These are phyloP conservation scores for Auriculariales sp. DNA, from an alignment of 768 basidiomycete genomes.

Conservation along the genomic window DNA sequence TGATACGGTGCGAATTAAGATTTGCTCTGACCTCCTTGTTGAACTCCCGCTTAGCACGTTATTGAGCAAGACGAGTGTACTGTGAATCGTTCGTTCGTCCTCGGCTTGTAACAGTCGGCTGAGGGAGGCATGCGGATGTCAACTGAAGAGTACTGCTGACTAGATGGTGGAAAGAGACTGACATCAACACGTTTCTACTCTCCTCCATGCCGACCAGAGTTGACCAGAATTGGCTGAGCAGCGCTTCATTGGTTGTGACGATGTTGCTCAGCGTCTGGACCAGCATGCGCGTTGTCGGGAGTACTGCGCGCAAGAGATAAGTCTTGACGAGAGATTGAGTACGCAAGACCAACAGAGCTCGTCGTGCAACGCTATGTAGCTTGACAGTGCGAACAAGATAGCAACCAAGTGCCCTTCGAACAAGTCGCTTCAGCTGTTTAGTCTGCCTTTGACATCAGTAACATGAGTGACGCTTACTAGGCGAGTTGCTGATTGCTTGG, in stretches of 20 bases:
- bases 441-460: background rate
- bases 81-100: constrained; percentile 45
- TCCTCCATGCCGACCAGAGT: constrained; percentile 53
- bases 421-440: constrained; percentile 28
- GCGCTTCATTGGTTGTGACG: constrained; percentile 53
- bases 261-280: constrained; percentile 75
- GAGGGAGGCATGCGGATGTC: background rate
- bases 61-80: constrained; percentile 52
- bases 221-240: constrained; percentile 46
- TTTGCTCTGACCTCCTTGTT: constrained; percentile 32
- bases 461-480: constrained; percentile 38
- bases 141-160: background rate
- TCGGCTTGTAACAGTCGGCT: constrained; percentile 43
- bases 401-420: constrained; percentile 58
- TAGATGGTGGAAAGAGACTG: constrained; percentile 11
- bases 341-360: constrained; percentile 26
- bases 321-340: background rate
- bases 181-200: constrained; percentile 66
- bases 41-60: constrained; percentile 53
- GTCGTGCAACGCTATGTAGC: constrained; percentile 58
- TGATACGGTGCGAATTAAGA: constrained; percentile 10
- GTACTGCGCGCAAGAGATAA: constrained; percentile 28
- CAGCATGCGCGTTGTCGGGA: constrained; percentile 46
- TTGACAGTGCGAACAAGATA: constrained; percentile 59
- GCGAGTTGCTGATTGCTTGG: constrained; percentile 55